Percentiles rank a stretch among this genome's conserved stretches.
Evolutionary conservation across 148 eudicot genomes (phyloP).

Genomic region (Camellia lanceoleosa): DNA sequence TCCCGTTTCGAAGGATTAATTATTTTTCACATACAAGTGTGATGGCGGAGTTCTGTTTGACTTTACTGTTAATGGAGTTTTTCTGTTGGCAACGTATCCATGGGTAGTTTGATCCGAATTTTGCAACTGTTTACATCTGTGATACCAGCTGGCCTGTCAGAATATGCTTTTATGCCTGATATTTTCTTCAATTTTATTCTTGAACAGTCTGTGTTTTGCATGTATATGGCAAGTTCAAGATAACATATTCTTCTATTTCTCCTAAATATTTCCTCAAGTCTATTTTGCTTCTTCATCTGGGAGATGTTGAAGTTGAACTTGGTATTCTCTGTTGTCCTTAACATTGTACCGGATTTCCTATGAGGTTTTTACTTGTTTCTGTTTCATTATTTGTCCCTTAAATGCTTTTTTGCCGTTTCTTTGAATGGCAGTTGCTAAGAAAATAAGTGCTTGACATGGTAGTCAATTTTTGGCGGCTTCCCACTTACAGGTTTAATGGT

Average conservation of each 20-base stretch:
- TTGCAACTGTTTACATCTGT: neutral
- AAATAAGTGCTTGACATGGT: neutral
- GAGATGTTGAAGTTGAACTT: conserved; percentile 1
- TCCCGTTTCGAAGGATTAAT: neutral
- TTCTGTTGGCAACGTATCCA: neutral
- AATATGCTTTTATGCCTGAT: neutral
- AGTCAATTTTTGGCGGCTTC: conserved; percentile 19
- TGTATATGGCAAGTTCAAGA: neutral
- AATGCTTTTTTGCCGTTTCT: neutral
- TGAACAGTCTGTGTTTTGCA: neutral
- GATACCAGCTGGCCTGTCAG: neutral
- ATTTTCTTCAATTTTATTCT: neutral
- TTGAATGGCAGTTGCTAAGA: neutral
- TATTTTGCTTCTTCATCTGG: neutral
- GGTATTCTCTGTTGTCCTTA: neutral
- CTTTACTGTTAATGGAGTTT: neutral
- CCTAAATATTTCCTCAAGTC: neutral
- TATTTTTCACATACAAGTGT: neutral
- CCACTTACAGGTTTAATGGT: conserved; percentile 57
- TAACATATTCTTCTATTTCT: neutral
- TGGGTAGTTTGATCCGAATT: neutral
- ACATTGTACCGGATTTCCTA: neutral
- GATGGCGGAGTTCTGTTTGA: neutral
- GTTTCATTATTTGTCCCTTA: neutral
- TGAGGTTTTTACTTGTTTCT: neutral